phyloP scores from a whole-genome alignment of 345 rosid genomes.

The Murraya paniculata region DNA sequence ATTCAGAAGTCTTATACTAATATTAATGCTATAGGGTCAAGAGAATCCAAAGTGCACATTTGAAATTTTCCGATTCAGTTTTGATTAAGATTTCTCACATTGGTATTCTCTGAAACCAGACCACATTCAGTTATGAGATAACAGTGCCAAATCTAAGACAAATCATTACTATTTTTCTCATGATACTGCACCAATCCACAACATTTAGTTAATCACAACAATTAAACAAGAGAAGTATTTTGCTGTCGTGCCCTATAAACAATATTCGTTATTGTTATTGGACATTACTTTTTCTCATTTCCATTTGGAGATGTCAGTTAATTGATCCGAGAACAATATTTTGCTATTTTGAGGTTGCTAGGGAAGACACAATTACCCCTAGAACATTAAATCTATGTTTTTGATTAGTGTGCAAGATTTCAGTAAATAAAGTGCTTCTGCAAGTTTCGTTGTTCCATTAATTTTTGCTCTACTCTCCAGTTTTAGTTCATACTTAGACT shows the following conservation, averaged over 20 bases:
- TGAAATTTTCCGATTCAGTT: neutral
- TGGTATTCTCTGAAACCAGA: neutral
- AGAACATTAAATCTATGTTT: neutral
- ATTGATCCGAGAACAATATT: neutral
- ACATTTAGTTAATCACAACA: neutral
- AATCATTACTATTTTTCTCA: neutral
- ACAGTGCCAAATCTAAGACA: neutral
- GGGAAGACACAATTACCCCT: neutral
- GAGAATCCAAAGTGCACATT: neutral
- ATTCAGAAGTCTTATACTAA: neutral
- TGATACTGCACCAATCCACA: neutral
- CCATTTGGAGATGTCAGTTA: neutral
- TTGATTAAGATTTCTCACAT: neutral
- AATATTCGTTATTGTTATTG: neutral
- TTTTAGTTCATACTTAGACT: neutral
- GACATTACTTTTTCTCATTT: neutral
- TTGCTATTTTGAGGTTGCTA: neutral
- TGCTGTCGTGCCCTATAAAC: neutral
- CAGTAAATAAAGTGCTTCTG: too few species aligned
- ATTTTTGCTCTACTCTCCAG: neutral
- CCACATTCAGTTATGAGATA: neutral
- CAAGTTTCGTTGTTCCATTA: neutral
- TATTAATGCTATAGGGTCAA: neutral
- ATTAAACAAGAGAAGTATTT: neutral
- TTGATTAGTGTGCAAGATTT: too few species aligned